phyloP scores from a whole-genome alignment of 1,284 basidiomycete species.

The Cystobasidiaceae sp. region DNA sequence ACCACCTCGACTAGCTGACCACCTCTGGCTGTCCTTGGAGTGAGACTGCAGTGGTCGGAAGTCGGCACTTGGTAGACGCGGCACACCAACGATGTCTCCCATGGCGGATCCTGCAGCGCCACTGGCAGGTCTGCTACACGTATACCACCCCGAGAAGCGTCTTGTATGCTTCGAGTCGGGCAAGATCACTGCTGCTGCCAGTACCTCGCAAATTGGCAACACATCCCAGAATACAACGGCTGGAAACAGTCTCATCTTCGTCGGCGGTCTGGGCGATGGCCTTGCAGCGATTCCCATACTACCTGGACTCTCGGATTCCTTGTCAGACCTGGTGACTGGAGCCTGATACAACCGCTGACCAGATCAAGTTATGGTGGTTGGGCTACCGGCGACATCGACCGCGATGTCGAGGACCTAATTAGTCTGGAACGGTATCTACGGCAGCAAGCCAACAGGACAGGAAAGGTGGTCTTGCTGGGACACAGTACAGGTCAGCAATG shows the following conservation, averaged over 20 bases:
- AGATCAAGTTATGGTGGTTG: conserved; percentile 21
- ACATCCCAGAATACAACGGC: not conserved
- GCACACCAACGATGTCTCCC: too few species aligned
- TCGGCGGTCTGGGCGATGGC: conserved; percentile 26
- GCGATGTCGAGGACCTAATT: conserved; percentile 28
- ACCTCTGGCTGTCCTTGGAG: too few species aligned
- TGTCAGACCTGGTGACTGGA: not conserved
- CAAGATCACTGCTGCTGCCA: not conserved
- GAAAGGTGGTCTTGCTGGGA: conserved; percentile 23
- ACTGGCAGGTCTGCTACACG: conserved; percentile 6
- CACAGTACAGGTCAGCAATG: conserved; percentile 19
- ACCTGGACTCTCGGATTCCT: conserved; percentile 6
- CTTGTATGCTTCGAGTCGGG: conserved; percentile 24
- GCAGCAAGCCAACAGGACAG: not conserved
- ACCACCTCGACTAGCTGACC: too few species aligned
- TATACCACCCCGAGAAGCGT: conserved; percentile 2
- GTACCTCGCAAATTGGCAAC: not conserved
- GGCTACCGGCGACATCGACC: conserved; percentile 11
- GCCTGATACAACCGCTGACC: conserved; percentile 23
- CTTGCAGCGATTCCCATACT: conserved; percentile 16
- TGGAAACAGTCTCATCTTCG: conserved; percentile 13
- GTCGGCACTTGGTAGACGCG: too few species aligned
- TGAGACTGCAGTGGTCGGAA: too few species aligned
- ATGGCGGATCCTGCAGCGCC: not conserved
- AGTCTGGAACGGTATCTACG: conserved; percentile 23